A percentile compares a stretch with the other conserved stretches of the same genome.
Conservation (phyloP, 2,329 filamentous ascomycete genomes). For the Botrytis squamosa region DNA sequence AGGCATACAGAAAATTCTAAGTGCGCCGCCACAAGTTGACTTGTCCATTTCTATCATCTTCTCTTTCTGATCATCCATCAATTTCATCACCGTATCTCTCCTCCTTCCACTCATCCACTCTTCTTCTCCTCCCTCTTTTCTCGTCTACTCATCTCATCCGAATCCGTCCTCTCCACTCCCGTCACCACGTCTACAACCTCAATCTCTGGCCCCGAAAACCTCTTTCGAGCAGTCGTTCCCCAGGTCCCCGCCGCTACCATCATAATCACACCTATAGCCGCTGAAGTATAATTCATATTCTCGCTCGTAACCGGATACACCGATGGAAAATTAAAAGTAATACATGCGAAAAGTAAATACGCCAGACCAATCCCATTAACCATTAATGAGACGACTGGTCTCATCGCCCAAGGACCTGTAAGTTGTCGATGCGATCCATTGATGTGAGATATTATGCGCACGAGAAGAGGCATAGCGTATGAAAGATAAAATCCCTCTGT, state of each 20-base stretch:
- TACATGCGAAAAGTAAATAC: conserved; percentile 53
- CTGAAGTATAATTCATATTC: conserved; percentile 59
- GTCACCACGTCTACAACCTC: conserved; percentile 26
- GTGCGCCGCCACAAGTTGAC: not conserved
- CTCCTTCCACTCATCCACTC: not conserved
- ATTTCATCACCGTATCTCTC: not conserved
- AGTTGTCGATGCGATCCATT: conserved; percentile 42
- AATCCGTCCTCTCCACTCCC: conserved; percentile 23
- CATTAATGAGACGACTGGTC: conserved; percentile 38
- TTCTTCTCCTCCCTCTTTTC: conserved; percentile 14
- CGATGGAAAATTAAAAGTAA: conserved; percentile 57
- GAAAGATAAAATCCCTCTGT: conserved; percentile 60
- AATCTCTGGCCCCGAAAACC: conserved; percentile 49
- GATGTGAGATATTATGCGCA: conserved; percentile 49
- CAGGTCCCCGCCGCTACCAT: conserved; percentile 51
- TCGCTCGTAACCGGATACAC: conserved; percentile 50
- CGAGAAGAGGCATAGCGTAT: conserved; percentile 54
- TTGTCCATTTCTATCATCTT: not conserved
- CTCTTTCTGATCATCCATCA: not conserved
- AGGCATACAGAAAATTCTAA: not conserved
- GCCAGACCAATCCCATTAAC: conserved; percentile 51
- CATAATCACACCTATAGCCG: conserved; percentile 54
- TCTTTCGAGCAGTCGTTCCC: conserved; percentile 50
- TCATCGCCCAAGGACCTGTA: conserved; percentile 44
- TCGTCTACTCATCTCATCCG: conserved; percentile 19